phyloP scores from a whole-genome alignment of 441 rosid species.

The Gossypium trilobum region DNA sequence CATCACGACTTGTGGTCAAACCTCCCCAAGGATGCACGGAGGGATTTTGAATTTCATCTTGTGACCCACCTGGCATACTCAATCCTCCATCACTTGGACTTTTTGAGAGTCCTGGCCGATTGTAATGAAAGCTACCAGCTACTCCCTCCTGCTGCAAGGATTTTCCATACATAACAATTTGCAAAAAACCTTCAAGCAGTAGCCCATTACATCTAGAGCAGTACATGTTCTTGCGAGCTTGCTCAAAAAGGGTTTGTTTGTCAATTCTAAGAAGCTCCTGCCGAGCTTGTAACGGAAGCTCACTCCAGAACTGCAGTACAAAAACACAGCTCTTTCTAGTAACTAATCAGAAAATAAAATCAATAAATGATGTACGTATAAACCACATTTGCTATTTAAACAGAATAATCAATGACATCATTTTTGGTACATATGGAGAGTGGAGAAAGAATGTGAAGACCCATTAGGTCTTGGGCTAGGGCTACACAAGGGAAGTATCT shows the following conservation, averaged over 20 bases:
- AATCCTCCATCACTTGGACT: constrained; percentile 32
- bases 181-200: constrained; percentile 75
- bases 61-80: constrained; percentile 30
- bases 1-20: constrained; percentile 67
- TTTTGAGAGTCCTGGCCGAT: constrained; percentile 29
- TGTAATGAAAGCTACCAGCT: constrained; percentile 30
- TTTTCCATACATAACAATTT: constrained; percentile 78
- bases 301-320: constrained; percentile 69
- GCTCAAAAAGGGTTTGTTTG: constrained; percentile 79
- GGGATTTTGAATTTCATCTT: constrained; percentile 69
- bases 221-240: constrained; percentile 87
- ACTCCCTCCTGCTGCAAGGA: constrained; percentile 56
- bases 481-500: not conserved
- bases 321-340: constrained; percentile 14
- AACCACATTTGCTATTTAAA: not conserved
- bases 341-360: not conserved
- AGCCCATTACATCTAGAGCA: constrained; percentile 93
- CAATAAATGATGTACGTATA: not conserved
- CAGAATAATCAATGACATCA: not conserved
- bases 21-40: constrained; percentile 98
- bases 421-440: not conserved
- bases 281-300: constrained; percentile 49
- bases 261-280: constrained; percentile 70
- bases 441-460: not conserved
- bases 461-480: not conserved